phyloP scores from a whole-genome alignment of 495 filamentous ascomycete species.

The Lasiosphaeriaceae sp. region DNA sequence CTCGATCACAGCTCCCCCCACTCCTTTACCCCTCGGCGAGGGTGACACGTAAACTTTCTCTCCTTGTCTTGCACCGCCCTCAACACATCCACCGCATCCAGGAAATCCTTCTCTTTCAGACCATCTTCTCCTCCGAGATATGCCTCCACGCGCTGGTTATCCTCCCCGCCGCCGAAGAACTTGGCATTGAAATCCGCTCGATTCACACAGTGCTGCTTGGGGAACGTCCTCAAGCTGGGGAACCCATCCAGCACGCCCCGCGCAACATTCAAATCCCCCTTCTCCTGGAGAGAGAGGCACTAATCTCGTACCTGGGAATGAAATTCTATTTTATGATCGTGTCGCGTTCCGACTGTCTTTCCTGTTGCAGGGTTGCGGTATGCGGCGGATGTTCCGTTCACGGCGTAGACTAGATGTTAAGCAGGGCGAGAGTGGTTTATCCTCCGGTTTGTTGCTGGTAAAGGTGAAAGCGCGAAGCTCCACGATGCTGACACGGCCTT shows the following conservation, averaged over 20 bases:
- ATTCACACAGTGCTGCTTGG: constrained; percentile 43
- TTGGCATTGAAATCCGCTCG: constrained; percentile 45
- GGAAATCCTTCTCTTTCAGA: neutral
- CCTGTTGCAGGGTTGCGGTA: constrained; percentile 41
- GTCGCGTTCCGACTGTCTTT: constrained; percentile 36
- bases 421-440: constrained; percentile 30
- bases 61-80: constrained; percentile 18
- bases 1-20: constrained; percentile 35
- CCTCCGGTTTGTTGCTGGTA: too few species aligned
- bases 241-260: constrained; percentile 36
- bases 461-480: too few species aligned
- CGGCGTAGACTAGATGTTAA: constrained; percentile 53
- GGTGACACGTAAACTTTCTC: constrained; percentile 32
- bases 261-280: constrained; percentile 49
- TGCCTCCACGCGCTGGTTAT: constrained; percentile 18
- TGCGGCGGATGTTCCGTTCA: constrained; percentile 47
- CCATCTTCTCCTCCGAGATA: constrained; percentile 17
- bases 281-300: constrained; percentile 29
- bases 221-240: constrained; percentile 38
- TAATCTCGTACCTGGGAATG: constrained; percentile 40
- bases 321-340: constrained; percentile 47
- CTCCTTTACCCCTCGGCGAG: constrained; percentile 25
- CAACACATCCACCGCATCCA: constrained; percentile 30
- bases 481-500: constrained; percentile 46
- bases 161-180: constrained; percentile 37